These are phyloP conservation scores for Rubia yunnanensis DNA, from an alignment of 257 asterid genomes.

Conservation along the genomic window DNA sequence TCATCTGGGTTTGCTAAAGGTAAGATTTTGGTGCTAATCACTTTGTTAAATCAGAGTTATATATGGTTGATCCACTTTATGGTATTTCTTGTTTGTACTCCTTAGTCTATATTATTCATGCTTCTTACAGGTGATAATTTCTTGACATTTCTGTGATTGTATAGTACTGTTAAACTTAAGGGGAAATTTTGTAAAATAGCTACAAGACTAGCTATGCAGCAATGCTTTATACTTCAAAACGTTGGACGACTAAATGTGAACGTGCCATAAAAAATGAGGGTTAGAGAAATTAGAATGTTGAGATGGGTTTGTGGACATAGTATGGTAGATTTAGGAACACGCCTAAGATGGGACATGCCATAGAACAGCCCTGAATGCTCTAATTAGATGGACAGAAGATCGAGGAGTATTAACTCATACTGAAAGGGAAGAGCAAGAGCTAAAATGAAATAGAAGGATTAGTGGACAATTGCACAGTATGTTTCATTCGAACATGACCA, in stretches of 20 bases:
- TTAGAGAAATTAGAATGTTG: neutral
- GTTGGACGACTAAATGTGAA: neutral
- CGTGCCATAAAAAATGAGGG: neutral
- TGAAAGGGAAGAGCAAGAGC: neutral
- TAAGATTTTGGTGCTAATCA: slow-evolving; percentile 14
- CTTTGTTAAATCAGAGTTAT: neutral
- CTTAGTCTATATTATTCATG: neutral
- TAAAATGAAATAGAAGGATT: neutral
- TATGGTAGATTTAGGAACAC: too few species aligned
- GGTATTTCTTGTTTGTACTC: neutral
- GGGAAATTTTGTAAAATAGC: neutral
- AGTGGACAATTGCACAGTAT: neutral
- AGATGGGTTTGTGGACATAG: too few species aligned
- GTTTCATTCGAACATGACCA: too few species aligned
- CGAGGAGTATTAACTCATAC: neutral
- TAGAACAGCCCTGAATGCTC: neutral
- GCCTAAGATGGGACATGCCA: neutral
- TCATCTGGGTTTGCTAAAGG: slow-evolving; percentile 95
- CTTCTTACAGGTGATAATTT: too few species aligned
- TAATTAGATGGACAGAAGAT: neutral
- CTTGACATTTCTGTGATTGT: neutral
- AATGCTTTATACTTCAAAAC: neutral
- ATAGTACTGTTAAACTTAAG: neutral
- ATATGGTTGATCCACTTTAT: neutral
- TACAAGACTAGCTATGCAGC: neutral